A percentile compares a stretch with the other conserved stretches of the same genome.
phyloP scores from a whole-genome alignment of 352 stramenopile genomes.

The Elongisporangium prolatum region DNA sequence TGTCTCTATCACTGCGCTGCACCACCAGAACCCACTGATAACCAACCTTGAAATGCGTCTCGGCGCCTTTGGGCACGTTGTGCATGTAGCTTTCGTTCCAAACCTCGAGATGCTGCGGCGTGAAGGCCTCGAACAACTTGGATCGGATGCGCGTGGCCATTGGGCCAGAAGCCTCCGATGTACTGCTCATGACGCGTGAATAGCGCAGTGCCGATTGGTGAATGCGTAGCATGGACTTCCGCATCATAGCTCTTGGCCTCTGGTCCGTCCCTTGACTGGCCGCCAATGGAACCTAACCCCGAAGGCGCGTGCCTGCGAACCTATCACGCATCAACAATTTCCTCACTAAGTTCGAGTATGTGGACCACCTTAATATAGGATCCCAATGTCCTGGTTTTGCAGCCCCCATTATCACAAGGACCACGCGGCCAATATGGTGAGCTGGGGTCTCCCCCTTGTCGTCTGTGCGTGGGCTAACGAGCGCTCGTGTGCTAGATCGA shows the following conservation, averaged over 20 bases:
- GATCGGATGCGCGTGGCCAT: constrained; percentile 57
- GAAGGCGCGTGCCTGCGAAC: neutral
- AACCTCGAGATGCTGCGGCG: constrained; percentile 76
- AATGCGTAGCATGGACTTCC: neutral
- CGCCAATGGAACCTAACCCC: neutral
- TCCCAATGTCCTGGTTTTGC: neutral
- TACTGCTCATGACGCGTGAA: constrained; percentile 28
- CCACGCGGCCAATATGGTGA: neutral
- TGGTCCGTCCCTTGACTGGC: neutral
- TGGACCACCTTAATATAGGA: neutral
- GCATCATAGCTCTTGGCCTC: neutral
- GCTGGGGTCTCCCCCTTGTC: constrained; percentile 1
- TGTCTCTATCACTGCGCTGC: neutral
- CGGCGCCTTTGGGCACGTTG: constrained; percentile 90
- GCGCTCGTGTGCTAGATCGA: constrained; percentile 59
- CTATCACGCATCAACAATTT: neutral
- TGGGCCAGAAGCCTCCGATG: constrained; percentile 21
- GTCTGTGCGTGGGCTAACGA: constrained; percentile 1
- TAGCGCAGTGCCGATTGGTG: constrained; percentile 1
- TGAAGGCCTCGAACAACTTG: constrained; percentile 61
- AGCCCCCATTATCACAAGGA: neutral
- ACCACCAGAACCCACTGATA: neutral
- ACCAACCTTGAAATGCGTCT: constrained; percentile 94
- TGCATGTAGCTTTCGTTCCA: constrained; percentile 95
- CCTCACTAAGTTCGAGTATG: neutral